Conservation (phyloP, 371 early-diverging fungal genomes). For the Syncephalastrum sp. region DNA sequence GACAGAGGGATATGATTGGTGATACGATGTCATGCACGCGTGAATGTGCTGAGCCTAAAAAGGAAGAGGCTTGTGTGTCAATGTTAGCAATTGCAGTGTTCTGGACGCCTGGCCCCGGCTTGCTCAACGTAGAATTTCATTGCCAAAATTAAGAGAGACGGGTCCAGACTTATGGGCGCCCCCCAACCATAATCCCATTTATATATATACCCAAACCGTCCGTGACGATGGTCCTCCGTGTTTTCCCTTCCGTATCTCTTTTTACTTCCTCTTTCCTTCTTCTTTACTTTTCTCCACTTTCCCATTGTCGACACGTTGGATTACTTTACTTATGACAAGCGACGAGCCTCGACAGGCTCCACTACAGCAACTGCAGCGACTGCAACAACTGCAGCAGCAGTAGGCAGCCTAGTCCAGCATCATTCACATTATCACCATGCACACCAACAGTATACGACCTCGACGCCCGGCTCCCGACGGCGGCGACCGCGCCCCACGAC, state of each 20-base stretch:
- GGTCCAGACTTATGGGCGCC: too few species aligned
- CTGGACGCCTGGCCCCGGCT: too few species aligned
- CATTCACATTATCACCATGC: conserved; percentile 6
- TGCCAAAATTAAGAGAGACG: too few species aligned
- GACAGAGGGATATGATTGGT: too few species aligned
- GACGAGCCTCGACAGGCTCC: conserved; percentile 12
- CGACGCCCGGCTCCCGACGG: not conserved
- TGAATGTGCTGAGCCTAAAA: too few species aligned
- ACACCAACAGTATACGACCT: not conserved
- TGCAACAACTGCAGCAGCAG: conserved; percentile 7
- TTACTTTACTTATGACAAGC: conserved; percentile 11
- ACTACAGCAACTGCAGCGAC: conserved; percentile 7
- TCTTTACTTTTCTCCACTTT: conserved; percentile 3
- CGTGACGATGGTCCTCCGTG: not conserved
- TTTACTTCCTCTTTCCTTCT: not conserved
- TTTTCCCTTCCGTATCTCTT: conserved; percentile 3
- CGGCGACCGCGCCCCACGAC: conserved; percentile 7
- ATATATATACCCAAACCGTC: too few species aligned
- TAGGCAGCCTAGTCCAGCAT: conserved; percentile 3
- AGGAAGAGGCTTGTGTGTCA: too few species aligned
- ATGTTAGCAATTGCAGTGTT: too few species aligned
- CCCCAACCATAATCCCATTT: too few species aligned
- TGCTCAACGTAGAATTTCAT: too few species aligned
- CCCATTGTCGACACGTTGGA: conserved; percentile 10
- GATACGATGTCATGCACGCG: too few species aligned